Conservation (phyloP, 139 green algal species). For the Chlamydomonas sp. region DNA sequence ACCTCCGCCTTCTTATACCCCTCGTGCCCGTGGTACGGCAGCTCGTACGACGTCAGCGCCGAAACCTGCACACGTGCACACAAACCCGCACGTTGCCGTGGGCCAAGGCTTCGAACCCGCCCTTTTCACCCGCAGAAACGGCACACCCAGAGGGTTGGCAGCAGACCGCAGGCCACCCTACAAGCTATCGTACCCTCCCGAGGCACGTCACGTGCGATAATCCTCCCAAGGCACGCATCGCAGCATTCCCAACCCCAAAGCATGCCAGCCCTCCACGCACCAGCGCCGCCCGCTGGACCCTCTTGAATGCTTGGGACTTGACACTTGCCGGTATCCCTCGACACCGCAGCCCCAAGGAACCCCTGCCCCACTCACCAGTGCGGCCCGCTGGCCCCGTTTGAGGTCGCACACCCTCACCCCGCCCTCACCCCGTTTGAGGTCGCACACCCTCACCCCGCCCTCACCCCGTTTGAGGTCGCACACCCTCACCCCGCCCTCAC, state of each 20-base stretch:
- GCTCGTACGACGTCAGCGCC: slow-evolving; percentile 65
- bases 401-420: slow-evolving; percentile 47
- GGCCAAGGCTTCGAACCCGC: too few species aligned
- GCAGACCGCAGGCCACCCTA: too few species aligned
- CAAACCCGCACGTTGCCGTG: background rate
- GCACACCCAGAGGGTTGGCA: background rate
- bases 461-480: too few species aligned
- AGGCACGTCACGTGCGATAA: too few species aligned
- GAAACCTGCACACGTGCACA: slow-evolving; percentile 3
- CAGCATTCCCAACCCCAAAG: background rate
- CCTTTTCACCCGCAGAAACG: too few species aligned
- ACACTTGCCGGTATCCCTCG: background rate
- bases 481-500: slow-evolving; percentile 22
- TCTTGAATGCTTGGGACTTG: too few species aligned
- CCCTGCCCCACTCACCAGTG: slow-evolving; percentile 54
- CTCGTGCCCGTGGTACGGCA: slow-evolving; percentile 69
- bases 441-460: too few species aligned
- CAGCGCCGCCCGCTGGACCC: slow-evolving; percentile 1
- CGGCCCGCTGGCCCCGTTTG: slow-evolving; percentile 57
- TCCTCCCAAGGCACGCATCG: too few species aligned
- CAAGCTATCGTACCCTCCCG: too few species aligned
- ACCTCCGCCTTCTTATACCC: slow-evolving; percentile 85
- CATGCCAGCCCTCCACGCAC: background rate
- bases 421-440: slow-evolving; percentile 58
- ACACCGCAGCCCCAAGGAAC: too few species aligned